These are phyloP conservation scores for Penicillium sp. DNA, from an alignment of 2,329 filamentous ascomycete genomes.

Conservation along the genomic window DNA sequence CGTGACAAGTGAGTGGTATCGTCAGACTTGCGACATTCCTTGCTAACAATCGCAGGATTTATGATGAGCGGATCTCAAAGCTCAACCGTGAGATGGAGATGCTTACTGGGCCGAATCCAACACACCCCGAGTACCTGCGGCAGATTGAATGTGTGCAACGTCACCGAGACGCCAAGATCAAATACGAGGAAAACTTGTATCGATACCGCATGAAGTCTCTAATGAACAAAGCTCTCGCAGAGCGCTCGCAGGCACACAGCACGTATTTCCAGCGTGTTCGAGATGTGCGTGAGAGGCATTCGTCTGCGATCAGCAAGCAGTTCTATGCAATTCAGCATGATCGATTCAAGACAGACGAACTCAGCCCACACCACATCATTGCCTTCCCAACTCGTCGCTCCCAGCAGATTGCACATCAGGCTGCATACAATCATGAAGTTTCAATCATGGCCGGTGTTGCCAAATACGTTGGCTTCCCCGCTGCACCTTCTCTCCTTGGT, in stretches of 20 bases:
- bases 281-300: slow-evolving; percentile 75
- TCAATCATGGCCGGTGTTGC: slow-evolving; percentile 86
- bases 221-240: slow-evolving; percentile 73
- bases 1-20: slow-evolving; percentile 59
- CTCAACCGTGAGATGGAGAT: slow-evolving; percentile 69
- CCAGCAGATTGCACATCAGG: slow-evolving; percentile 79
- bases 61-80: slow-evolving; percentile 82
- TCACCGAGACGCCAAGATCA: slow-evolving; percentile 76
- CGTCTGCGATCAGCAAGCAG: slow-evolving; percentile 80
- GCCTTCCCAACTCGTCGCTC: slow-evolving; percentile 75
- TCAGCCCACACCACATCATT: slow-evolving; percentile 78
- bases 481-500: slow-evolving; percentile 79
- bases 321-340: slow-evolving; percentile 94
- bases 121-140: slow-evolving; percentile 87
- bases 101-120: slow-evolving; percentile 59
- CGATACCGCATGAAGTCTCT: slow-evolving; percentile 73
- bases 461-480: slow-evolving; percentile 94
- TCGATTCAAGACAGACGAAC: slow-evolving; percentile 74
- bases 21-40: not conserved
- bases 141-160: slow-evolving; percentile 87
- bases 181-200: slow-evolving; percentile 71
- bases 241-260: slow-evolving; percentile 80
- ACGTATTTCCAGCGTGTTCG: slow-evolving; percentile 88
- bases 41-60: slow-evolving; percentile 60
- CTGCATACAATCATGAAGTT: slow-evolving; percentile 93